Conservation (phyloP, 805 yeast genomes). For the Yarrowia divulgata region DNA sequence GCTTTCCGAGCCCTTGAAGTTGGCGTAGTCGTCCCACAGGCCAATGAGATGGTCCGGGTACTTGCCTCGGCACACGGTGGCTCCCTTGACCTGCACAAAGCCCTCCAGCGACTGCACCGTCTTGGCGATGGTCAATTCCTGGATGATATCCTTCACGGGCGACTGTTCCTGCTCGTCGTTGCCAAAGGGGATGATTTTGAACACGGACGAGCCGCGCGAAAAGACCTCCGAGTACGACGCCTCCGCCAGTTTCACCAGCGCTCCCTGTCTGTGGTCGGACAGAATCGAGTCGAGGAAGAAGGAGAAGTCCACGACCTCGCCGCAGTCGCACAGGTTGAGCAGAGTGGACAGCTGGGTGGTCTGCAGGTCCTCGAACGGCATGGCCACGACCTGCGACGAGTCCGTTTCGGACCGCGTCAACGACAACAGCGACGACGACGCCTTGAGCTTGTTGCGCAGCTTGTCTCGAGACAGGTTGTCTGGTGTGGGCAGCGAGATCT, state of each 20-base stretch:
- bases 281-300: conserved; percentile 46
- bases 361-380: conserved; percentile 52
- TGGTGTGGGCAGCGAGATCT: conserved; percentile 67
- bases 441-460: conserved; percentile 60
- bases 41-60: conserved; percentile 54
- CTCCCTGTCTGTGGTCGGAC: conserved; percentile 43
- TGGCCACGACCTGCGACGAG: conserved; percentile 46
- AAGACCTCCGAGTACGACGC: conserved; percentile 59
- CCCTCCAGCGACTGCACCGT: conserved; percentile 55
- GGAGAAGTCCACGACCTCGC: conserved; percentile 49
- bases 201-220: conserved; percentile 51
- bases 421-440: conserved; percentile 58
- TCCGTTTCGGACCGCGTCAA: conserved; percentile 46
- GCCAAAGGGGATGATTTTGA: conserved; percentile 64
- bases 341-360: conserved; percentile 50
- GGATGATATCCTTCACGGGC: conserved; percentile 54
- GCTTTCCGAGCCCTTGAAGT: conserved; percentile 48
- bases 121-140: conserved; percentile 57
- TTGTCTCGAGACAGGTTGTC: conserved; percentile 63
- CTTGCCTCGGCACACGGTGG: conserved; percentile 57
- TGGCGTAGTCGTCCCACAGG: conserved; percentile 56
- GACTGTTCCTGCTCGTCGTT: conserved; percentile 55
- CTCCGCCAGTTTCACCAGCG: conserved; percentile 55
- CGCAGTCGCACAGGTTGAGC: conserved; percentile 52
- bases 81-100: conserved; percentile 55